Evolutionary conservation across 2,329 filamentous ascomycete genomes (phyloP), one percentile per base, ranked within the genome.

Genomic region (Aquanectria penicillioides): DNA sequence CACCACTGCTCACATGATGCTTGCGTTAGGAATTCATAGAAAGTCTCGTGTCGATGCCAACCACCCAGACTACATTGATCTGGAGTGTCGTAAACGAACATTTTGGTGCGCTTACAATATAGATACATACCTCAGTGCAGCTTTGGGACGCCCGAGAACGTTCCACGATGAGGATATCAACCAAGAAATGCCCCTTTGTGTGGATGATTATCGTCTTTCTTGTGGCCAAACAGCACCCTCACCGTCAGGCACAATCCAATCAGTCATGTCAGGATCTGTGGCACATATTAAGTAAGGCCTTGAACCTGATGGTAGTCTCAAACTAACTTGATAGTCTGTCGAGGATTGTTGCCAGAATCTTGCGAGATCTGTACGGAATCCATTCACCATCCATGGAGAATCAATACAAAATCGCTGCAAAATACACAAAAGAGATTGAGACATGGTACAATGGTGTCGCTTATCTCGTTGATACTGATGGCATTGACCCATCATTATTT

Each of bases 161-260:
- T 85, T 89, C 43, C 87, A 87, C 57, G 85, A 89, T 43, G 86
- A 89, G 41, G 86, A 89, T 53, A 87, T 89, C 47, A 86, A 89
- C 59, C 85, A 88, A 61, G 82, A 85, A 13, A 73, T 87, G n/a
- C 86, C 86, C 0, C 74, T 77, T 6, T 73, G 76, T 18, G 77
- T 86, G 9, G 84, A 87, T 53, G 86, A 89, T 13, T 57, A 78
- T 80, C 51, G 77, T 84, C 57, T 77, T 83, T 31, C 26, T n/a
- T 20, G 38, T 18, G 50, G 62, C 1, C 43, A 38, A 10, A 46
- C 41, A 15, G 28, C 40, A 15, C n/a, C 49, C 28, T 18, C 28
- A n/a, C 20, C n/a, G n/a, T 44, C 8, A 38, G 23, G 4, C 25
- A 10, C n/a, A 20, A 40, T 12, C 22, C 63, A 22, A 8, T 69